phyloP scores from a whole-genome alignment of 148 eudicot species.

The Gaultheria prostrata region DNA sequence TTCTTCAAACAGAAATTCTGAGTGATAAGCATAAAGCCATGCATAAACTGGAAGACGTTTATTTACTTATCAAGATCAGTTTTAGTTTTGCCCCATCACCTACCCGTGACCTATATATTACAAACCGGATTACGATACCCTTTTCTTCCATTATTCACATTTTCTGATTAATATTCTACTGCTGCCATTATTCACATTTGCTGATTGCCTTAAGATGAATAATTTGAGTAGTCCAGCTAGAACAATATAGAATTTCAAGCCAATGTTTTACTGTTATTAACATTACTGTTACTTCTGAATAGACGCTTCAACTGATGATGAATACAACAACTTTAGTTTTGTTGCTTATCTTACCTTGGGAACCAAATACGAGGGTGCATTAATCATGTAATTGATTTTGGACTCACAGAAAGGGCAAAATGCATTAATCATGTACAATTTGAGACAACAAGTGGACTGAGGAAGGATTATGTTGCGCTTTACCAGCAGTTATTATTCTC shows the following conservation, averaged over 20 bases:
- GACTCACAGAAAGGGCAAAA: too few relatives aligned
- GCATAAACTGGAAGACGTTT: not conserved
- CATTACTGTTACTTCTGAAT: not conserved
- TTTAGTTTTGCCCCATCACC: not conserved
- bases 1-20: not conserved
- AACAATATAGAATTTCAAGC: not conserved
- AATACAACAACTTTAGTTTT: not conserved
- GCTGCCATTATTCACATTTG: not conserved
- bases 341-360: too few relatives aligned
- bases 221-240: not conserved
- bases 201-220: not conserved
- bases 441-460: too few relatives aligned
- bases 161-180: slow-evolving; percentile 45
- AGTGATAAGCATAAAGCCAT: slow-evolving; percentile 13
- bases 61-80: not conserved
- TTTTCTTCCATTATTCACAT: too few relatives aligned
- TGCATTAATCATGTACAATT: too few relatives aligned
- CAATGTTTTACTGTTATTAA: not conserved
- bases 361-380: too few relatives aligned
- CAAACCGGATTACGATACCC: slow-evolving; percentile 82
- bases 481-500: too few relatives aligned
- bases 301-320: not conserved
- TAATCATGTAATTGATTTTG: too few relatives aligned
- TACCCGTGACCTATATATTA: slow-evolving; percentile 96
- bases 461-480: too few relatives aligned